phyloP scores from a whole-genome alignment of 2,329 filamentous ascomycete species.

The Arthroderma sp. region DNA sequence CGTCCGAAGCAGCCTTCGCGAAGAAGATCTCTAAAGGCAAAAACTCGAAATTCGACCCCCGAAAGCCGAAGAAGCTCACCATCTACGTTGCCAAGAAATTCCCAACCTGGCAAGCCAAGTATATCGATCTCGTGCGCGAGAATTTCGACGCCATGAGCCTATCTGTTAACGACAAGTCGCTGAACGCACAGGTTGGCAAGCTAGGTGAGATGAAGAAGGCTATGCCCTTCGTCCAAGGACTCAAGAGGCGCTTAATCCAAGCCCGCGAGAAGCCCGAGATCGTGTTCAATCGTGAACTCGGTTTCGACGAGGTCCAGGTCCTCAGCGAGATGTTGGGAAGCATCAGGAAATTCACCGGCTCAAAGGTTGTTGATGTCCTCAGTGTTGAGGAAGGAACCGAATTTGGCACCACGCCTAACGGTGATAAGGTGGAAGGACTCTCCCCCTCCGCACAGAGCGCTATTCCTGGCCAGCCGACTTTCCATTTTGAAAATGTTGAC shows the following conservation, averaged over 20 bases:
- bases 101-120: constrained; percentile 84
- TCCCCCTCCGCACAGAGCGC: constrained; percentile 55
- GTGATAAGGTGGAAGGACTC: constrained; percentile 39
- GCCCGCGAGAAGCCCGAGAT: constrained; percentile 50
- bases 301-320: constrained; percentile 70
- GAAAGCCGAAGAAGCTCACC: constrained; percentile 80
- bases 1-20: constrained; percentile 58
- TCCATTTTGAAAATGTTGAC: constrained; percentile 68
- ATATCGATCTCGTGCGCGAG: constrained; percentile 65
- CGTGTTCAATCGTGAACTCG: constrained; percentile 72
- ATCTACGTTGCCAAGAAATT: constrained; percentile 70
- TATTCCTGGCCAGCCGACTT: constrained; percentile 69
- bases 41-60: constrained; percentile 69
- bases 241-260: constrained; percentile 67
- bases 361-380: constrained; percentile 58
- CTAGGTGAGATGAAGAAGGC: constrained; percentile 79
- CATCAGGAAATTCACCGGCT: constrained; percentile 62
- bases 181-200: constrained; percentile 68
- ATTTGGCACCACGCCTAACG: constrained; percentile 30
- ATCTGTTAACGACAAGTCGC: constrained; percentile 62
- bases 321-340: constrained; percentile 65
- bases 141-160: constrained; percentile 52
- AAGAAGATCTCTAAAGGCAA: constrained; percentile 95
- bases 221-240: constrained; percentile 83
- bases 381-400: constrained; percentile 48